Evolutionary conservation across 2,329 filamentous ascomycete species (phyloP), one percentile per base, ranked within the genome.

Genomic region (Coleophoma eucalyptorum): DNA sequence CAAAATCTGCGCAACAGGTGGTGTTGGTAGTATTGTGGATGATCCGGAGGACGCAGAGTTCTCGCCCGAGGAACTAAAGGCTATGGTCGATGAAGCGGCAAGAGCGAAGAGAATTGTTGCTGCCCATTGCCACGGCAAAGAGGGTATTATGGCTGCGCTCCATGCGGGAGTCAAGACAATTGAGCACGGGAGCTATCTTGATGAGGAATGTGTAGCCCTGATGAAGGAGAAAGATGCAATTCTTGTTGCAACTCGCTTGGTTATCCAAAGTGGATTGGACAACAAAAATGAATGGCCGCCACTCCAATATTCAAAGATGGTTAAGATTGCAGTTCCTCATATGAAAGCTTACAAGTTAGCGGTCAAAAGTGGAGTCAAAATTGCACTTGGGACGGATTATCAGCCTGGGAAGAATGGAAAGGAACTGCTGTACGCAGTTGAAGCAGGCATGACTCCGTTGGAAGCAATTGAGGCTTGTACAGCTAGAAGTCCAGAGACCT

Each of bases 381-480:
- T 77, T n/a, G 76, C 75, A 5, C 62, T 78, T 1, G 75, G 76
- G 0, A 78, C 75, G 1, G 75, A 78, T 55, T 69, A 68, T 43
- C 62, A 61, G 35, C 66, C 69, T 54, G 73, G 73, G 2, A 68
- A 64, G 38, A 74, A 73, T 55, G 74, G 70, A 5, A 67, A 65
- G 42, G 77, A 80, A 62, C 60, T 80, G 18, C 57, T 63, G n/a
- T 75, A 72, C 58, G 75, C 75, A 3, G 71, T 77, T 37, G 65
- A 74, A 45, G 72, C 72, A 8, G 76, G 76, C 1, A 70, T 80
- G 72, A 71, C 70, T 4, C 70, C 72, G 3, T 58, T 80, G 40
- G 62, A 76, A 58, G 75, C 76, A 6, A 78, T 81, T 53, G 73
- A 79, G 59, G 71, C 73, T 32, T 74, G 69, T 5, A 78, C 77